Evolutionary conservation across 768 basidiomycete genomes (phyloP), one percentile per base, ranked within the genome.

Genomic region (Serendipita sp.): DNA sequence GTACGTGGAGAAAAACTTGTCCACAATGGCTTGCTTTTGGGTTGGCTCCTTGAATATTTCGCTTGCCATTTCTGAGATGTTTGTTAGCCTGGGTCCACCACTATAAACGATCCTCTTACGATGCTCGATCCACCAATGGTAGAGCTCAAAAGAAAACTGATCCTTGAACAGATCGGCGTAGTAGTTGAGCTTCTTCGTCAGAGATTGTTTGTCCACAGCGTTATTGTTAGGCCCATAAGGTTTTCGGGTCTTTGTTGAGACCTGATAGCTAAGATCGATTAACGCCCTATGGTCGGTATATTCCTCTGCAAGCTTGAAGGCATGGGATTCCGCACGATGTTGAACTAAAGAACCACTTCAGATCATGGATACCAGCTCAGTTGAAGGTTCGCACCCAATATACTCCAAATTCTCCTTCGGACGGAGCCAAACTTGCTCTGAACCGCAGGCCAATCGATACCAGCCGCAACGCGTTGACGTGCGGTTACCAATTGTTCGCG

Each of bases 81-180:
- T 2, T 23, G 18, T 32, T 34, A 64, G 45, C 38, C 2, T 3
- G 7, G 51, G 44, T 16, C 3, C n/a, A 8, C 10, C 45, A 34
- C 30, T 16, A 64, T 7, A 30, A 5, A 44, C 41, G 46, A 18
- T 45, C 60, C 18, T 72, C 80, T 48, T 65, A 88, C 91, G 89
- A 68, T 93, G 85, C 68, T 91, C 88, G 60, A 95, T 88, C 72
- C 91, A 95, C 89, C 89, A 96, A 70, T 84, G 82, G 71, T 89
- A 94, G n/a, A 96, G 78, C 70, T 91, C 86, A n/a, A 80, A 83
- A 0, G 92, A 87, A 68, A 97, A 98, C 11, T 83, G 83, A 38
- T 91, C 85, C 60, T 85, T 83, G 74, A 87, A 95, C 69, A 78
- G 80, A 51, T 87, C 80, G 65, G 93, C 82, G 73, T 92, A 96